A percentile compares a stretch with the other conserved stretches of the same genome.
Conservation (phyloP, 2,329 filamentous ascomycete genomes). For the Hypoxylon sp. region DNA sequence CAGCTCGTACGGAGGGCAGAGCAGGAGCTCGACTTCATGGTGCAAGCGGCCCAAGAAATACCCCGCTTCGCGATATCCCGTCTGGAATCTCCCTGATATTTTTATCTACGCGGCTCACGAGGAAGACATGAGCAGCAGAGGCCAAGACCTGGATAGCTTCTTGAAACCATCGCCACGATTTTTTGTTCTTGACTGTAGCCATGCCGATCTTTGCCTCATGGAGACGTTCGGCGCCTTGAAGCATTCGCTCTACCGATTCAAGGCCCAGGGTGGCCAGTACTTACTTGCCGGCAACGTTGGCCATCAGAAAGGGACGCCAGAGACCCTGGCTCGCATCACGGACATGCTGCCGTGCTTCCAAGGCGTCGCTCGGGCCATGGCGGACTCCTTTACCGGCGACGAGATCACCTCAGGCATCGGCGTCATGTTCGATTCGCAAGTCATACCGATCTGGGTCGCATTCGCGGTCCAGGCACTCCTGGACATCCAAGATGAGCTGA, state of each 20-base stretch:
- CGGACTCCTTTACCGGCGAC: background rate
- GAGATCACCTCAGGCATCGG: conserved; percentile 6
- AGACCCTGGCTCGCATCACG: background rate
- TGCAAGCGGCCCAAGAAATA: conserved; percentile 6
- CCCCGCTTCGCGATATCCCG: background rate
- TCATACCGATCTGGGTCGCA: conserved; percentile 6
- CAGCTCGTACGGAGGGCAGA: conserved; percentile 9
- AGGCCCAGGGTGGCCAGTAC: background rate
- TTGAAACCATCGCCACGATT: background rate
- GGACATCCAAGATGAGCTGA: conserved; percentile 1
- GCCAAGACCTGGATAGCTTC: background rate
- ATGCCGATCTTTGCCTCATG: background rate
- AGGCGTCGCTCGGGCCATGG: background rate
- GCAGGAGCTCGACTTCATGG: background rate
- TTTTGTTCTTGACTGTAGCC: background rate
- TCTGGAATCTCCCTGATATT: conserved; percentile 5
- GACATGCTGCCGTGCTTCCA: background rate
- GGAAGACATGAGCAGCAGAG: background rate
- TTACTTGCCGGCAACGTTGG: background rate
- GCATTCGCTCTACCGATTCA: background rate
- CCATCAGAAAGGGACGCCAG: background rate
- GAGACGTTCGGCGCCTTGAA: background rate
- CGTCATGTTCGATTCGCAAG: background rate
- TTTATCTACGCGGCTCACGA: conserved; percentile 1
- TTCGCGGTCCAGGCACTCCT: conserved; percentile 1